Base-by-base conservation (phyloP, 768 basidiomycete genomes). In the Mycena haematopus region DNA sequence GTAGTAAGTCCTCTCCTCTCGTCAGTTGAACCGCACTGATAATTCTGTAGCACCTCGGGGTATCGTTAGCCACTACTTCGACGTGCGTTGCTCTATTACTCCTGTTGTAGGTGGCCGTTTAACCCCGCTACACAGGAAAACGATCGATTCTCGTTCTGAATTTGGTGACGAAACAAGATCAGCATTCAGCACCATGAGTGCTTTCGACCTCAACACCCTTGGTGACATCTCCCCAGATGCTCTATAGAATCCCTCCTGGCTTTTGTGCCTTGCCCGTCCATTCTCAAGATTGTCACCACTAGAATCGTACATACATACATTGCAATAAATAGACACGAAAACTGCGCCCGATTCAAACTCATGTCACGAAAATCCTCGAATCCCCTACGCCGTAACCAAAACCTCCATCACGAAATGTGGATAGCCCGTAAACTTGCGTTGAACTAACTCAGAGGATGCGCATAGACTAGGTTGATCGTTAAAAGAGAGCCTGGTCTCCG, bases 11-110 rank as follows among this genome's bases (percentile, higher is more conserved):
- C 15, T 56, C 52, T 40, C 10, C 59, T 27, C 47, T 45, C 5
- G 24, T 25, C 25, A 56, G 22, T 24, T 2, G 13, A 46, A 52
- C 31, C 63, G 5, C 27, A 46, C 51, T 62, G 57, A 64, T 66
- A 35, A 51, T 50, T 55, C 49, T 57, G 15, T 70, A 95, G 94
- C 95, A 15, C 95, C 95, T 56, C 84, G 95, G 66, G 90, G 90
- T 67, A 80, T 95, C 50, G 90, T 93, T 21, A 81, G 89, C 67
- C 95, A 96, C 73, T 99, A 96, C 80, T 99, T 99, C 75, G 95
- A 96, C 76, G 96, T 93, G 60, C 65, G 89, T 79, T 27, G 29
- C 44, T 63, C 14, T 19, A 47, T 38, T 13, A 50, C 61, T 29
- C 17, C 7, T n/a, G 35, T 15, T 47, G n/a, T 29, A 21, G 56